Evolutionary conservation across 164 flowering plant species (phyloP).

Genomic region (Houttuynia cordata): DNA sequence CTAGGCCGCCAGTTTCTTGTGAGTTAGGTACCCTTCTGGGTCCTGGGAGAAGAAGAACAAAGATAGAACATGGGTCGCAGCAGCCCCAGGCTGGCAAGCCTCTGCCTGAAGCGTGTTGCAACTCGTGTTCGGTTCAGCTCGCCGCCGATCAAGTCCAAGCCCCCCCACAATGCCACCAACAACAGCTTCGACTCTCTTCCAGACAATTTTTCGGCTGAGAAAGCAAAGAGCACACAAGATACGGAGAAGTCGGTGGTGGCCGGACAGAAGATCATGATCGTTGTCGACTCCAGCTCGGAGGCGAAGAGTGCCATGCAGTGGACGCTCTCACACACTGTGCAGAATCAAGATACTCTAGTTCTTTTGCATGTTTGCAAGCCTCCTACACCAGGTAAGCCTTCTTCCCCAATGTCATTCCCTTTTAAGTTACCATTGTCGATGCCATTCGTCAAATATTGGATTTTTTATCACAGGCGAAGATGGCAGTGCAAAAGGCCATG

Average conservation of each 20-base stretch:
- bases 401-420: not conserved
- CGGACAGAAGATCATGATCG: constrained; percentile 68
- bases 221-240: constrained; percentile 10
- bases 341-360: constrained; percentile 44
- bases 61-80: constrained; percentile 28
- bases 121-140: constrained; percentile 50
- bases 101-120: constrained; percentile 49
- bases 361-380: constrained; percentile 53
- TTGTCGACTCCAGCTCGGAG: constrained; percentile 58
- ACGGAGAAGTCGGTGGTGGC: constrained; percentile 1
- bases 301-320: constrained; percentile 74
- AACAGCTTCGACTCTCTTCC: constrained; percentile 4
- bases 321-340: constrained; percentile 74
- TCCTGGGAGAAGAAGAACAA: not conserved
- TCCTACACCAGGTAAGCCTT: constrained; percentile 26
- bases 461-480: constrained; percentile 19
- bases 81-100: constrained; percentile 31
- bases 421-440: too few species aligned
- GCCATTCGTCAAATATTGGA: too few species aligned
- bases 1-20: too few species aligned
- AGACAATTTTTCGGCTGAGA: not conserved
- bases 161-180: constrained; percentile 4
- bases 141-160: constrained; percentile 33
- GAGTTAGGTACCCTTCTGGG: not conserved
- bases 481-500: constrained; percentile 30